Evolutionary conservation across 176 grass and related monocot species (phyloP), one percentile per base, ranked within the genome.

Genomic region (Dactylis glomerata): DNA sequence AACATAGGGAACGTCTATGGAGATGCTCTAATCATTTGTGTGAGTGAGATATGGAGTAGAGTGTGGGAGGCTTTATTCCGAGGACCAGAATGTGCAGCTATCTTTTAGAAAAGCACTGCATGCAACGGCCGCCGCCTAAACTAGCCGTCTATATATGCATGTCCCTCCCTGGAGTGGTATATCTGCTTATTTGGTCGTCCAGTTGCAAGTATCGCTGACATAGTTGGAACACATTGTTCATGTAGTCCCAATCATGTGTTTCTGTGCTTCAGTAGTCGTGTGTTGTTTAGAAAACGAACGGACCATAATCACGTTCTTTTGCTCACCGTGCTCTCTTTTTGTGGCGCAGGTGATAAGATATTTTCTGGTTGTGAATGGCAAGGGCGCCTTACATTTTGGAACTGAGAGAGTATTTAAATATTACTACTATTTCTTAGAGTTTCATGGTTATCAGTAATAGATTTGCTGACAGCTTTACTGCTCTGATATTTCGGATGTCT

Each of bases 11-110:
- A n/a, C n/a, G n/a, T n/a, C n/a, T n/a, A n/a, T n/a, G n/a, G n/a
- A n/a, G n/a, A n/a, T n/a, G n/a, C n/a, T n/a, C n/a, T n/a, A n/a
- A n/a, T n/a, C n/a, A n/a, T n/a, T n/a, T 73, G 34, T 57, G 17
- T 54, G 19, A 54, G 5, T 8, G 47, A 16, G 47, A 51, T 2
- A 12, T 49, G 46, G 13, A 16, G 15, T 49, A 49, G 46, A 44
- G 56, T 23, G 27, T 58, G 5, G 71, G 40, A n/a, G 70, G 51
- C 71, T 81, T 85, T 81, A 81, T 89, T 76, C 87, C 61, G 51
- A 23, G 31, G 9, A 86, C 50, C 61, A 42, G 17, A 59, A 37
- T 49, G 52, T 68, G 15, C 59, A 62, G 50, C 52, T 51, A 58
- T 46, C 58, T 42, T 63, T 79, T 38, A 63, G 37, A 6, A 79